phyloP scores from a whole-genome alignment of 176 grass and related monocot species.

The Cymbopogon citratus region DNA sequence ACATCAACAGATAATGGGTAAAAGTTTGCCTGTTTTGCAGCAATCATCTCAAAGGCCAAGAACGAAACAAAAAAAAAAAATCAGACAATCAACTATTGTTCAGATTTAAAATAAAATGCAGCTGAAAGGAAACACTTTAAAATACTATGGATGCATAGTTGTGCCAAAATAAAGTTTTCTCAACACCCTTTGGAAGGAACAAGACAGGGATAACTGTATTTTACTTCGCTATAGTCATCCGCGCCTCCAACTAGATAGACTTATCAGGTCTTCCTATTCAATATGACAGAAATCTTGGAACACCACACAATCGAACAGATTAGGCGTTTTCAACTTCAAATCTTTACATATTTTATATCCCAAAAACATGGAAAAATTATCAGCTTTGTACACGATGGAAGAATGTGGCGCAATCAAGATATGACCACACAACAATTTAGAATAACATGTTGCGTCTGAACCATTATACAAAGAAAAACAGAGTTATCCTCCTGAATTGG shows the following conservation, averaged over 20 bases:
- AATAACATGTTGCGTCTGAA: conserved; percentile 29
- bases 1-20: conserved; percentile 20
- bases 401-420: conserved; percentile 54
- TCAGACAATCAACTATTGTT: neutral
- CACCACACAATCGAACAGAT: neutral
- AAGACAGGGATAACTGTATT: conserved; percentile 88
- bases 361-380: too few species aligned
- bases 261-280: conserved; percentile 58
- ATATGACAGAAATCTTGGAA: conserved; percentile 32
- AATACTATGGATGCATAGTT: neutral
- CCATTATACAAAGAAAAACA: conserved; percentile 49
- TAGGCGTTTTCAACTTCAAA: conserved; percentile 5
- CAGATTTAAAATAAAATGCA: neutral
- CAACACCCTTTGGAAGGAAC: conserved; percentile 49
- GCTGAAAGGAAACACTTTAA: too few species aligned
- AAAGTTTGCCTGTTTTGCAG: conserved; percentile 3
- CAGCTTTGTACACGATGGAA: neutral
- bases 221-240: conserved; percentile 52
- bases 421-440: conserved; percentile 39
- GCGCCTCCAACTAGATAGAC: conserved; percentile 5
- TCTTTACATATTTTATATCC: conserved; percentile 35
- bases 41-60: conserved; percentile 35
- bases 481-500: conserved; percentile 44
- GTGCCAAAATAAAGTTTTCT: conserved; percentile 46
- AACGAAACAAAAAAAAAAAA: neutral